Percentiles rank a stretch among this genome's conserved stretches.
These are phyloP conservation scores for Lipomyces chichibuensis DNA, from an alignment of 805 yeast species.

Conservation along the genomic window DNA sequence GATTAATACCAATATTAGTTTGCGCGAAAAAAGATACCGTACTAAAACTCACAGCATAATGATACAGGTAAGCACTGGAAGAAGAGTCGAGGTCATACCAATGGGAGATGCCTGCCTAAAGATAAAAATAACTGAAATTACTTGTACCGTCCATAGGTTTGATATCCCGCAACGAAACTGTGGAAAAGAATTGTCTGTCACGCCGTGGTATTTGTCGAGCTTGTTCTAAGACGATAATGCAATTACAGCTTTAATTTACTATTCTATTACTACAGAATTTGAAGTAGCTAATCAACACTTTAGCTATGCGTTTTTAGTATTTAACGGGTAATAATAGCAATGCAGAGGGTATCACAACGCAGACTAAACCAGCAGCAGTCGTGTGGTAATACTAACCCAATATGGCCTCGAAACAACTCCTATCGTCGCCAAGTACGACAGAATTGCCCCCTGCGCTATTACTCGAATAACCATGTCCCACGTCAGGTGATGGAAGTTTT, in stretches of 20 bases:
- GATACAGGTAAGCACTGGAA: background rate
- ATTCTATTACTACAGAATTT: background rate
- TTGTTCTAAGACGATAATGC: background rate
- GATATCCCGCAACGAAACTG: background rate
- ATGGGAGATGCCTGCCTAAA: background rate
- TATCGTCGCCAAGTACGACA: background rate
- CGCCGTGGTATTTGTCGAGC: background rate
- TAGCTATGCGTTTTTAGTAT: background rate
- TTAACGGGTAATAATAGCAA: background rate
- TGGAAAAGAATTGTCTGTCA: background rate
- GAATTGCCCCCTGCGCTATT: background rate
- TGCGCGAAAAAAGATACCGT: background rate
- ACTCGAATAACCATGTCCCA: background rate
- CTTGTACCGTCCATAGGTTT: background rate
- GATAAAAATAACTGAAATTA: background rate
- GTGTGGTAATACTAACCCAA: background rate
- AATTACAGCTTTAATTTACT: background rate
- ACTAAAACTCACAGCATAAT: background rate
- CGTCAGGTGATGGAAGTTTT: background rate
- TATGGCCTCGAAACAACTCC: background rate
- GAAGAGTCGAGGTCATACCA: background rate
- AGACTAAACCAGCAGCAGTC: background rate
- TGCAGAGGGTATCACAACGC: background rate
- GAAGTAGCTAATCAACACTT: background rate
- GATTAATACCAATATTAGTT: background rate